phyloP scores from a whole-genome alignment of 208 protist genomes.

The Trypanosoma rangeli region DNA sequence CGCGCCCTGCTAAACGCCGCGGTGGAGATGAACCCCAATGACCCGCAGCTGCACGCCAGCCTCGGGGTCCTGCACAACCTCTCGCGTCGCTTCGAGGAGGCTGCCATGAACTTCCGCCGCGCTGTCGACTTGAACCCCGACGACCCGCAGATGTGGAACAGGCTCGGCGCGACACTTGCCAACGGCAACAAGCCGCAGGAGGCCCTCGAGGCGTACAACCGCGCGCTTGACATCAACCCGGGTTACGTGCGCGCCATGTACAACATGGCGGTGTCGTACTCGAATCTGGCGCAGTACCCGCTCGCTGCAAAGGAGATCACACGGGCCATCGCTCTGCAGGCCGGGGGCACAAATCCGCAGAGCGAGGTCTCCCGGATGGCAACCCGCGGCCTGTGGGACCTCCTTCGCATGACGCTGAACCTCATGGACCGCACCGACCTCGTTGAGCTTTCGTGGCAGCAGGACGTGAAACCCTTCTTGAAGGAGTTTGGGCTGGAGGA shows the following conservation, averaged over 20 bases:
- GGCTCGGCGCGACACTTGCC: constrained; percentile 87
- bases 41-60: constrained; percentile 69
- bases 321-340: constrained; percentile 76
- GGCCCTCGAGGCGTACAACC: constrained; percentile 85
- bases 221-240: constrained; percentile 87
- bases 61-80: constrained; percentile 88
- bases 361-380: constrained; percentile 48
- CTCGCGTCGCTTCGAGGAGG: constrained; percentile 74
- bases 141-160: constrained; percentile 87
- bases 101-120: constrained; percentile 67
- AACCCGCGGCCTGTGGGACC: constrained; percentile 79
- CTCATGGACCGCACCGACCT: constrained; percentile 85
- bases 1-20: constrained; percentile 73
- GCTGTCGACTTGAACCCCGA: constrained; percentile 70
- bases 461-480: constrained; percentile 66
- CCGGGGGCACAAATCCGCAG: constrained; percentile 65
- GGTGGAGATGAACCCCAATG: constrained; percentile 73
- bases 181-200: constrained; percentile 72
- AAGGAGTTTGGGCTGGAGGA: constrained; percentile 80
- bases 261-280: constrained; percentile 89
- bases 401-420: constrained; percentile 84
- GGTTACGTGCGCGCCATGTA: constrained; percentile 87
- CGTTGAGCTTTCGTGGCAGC: constrained; percentile 60
- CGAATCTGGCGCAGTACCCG: constrained; percentile 70
- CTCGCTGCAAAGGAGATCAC: constrained; percentile 68